These are phyloP conservation scores for Yarrowia osloensis DNA, from an alignment of 805 yeast species.

Conservation along the genomic window DNA sequence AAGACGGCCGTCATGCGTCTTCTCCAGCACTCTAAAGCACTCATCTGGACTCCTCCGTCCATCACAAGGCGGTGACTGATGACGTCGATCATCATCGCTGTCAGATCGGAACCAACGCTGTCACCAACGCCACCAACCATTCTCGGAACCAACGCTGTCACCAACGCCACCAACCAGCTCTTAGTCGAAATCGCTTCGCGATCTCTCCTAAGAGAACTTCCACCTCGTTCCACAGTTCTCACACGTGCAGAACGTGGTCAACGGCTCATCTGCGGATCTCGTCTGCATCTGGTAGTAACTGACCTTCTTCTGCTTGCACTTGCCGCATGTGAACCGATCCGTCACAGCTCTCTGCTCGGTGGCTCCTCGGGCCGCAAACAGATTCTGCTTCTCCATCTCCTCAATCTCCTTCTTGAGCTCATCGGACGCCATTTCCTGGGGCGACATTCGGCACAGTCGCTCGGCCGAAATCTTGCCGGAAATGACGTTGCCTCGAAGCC, in stretches of 20 bases:
- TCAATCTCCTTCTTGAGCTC: conserved; percentile 82
- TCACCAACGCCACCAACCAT: too few relatives aligned
- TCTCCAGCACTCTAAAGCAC: not conserved
- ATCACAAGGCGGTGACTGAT: too few relatives aligned
- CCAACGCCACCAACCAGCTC: too few relatives aligned
- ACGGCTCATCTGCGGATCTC: conserved; percentile 97
- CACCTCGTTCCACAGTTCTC: conserved; percentile 90
- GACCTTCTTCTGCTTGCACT: conserved; percentile 95
- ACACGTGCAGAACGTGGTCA: conserved; percentile 97
- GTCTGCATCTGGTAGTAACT: conserved; percentile 98
- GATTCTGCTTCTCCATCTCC: conserved; percentile 79
- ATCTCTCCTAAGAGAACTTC: conserved; percentile 71
- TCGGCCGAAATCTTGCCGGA: conserved; percentile 66
- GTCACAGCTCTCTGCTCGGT: conserved; percentile 94
- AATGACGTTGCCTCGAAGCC: conserved; percentile 67
- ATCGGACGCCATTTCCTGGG: conserved; percentile 96
- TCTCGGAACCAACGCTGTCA: too few relatives aligned
- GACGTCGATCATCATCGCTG: too few relatives aligned
- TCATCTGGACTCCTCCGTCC: too few relatives aligned
- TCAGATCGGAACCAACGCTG: too few relatives aligned
- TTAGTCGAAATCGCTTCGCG: not conserved
- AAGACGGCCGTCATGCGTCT: not conserved
- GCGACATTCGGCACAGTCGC: conserved; percentile 74
- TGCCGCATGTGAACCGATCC: conserved; percentile 95
- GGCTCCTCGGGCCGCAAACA: conserved; percentile 97